Base-by-base conservation (phyloP, 306 rosid species). In the Quillaja saponaria region DNA sequence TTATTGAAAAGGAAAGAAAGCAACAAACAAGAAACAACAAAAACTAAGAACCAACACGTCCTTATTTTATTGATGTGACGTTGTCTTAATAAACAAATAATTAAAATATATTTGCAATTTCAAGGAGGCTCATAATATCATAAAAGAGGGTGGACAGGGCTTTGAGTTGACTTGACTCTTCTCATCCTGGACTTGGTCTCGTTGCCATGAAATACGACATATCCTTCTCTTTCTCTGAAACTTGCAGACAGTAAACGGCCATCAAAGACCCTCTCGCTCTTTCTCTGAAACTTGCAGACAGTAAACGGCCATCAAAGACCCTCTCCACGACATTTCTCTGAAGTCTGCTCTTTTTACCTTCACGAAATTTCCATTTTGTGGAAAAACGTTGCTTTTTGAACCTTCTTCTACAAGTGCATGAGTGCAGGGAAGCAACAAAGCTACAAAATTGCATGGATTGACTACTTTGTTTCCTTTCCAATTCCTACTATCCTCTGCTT, bases 251-350 rank as follows among this genome's bases (percentile, higher is more conserved):
- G 10, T 7, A 34, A 66, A 59, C 62, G 21, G 60, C 59, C 68
- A 56, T 49, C 35, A 10, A 15, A 6, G 18, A 39, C 35, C 25
- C 50, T 35, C 49, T 41, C 71, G 61, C 53, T 39, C 68, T 62
- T 62, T 55, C 33, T 44, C 41, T 18, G 34, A 12, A 11, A n/a
- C 8, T 28, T 18, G 1, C 20, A 5, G 13, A 6, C 6, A 2
- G 10, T 7, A 34, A 66, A 59, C 62, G 21, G 60, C 59, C 68
- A 56, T 49, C 35, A 10, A 15, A 6, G 18, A 39, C 35, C 25
- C 50, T 35, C 49, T 41, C 12, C 3, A n/a, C 71, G 61, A 62
- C 39, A 62, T 62, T 62, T 55, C 33, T 44, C 41, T 18, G 34
- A 12, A 11, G 20, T 8, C 39, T 18, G 1, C 20, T 13, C n/a